Evolutionary conservation across 495 filamentous ascomycete genomes (phyloP).

Genomic region (Pyrenopolyporus hunteri): DNA sequence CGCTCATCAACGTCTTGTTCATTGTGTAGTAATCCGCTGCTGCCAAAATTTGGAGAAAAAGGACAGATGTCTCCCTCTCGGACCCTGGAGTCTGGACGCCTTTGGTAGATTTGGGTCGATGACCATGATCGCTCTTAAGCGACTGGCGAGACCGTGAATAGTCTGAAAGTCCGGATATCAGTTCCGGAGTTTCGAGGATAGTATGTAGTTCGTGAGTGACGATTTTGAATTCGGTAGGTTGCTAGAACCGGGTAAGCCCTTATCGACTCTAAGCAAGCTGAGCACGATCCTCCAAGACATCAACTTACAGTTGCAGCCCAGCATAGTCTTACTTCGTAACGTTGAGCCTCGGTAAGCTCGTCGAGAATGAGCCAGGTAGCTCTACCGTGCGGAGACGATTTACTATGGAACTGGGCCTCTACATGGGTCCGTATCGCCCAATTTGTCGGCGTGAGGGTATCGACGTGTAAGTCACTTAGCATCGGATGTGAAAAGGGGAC

Average conservation of each 20-base stretch:
- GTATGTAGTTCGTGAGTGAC: constrained; percentile 63
- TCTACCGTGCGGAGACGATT: constrained; percentile 58
- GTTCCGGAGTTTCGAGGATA: constrained; percentile 63
- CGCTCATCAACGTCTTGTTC: constrained; percentile 74
- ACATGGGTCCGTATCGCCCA: constrained; percentile 65
- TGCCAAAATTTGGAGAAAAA: constrained; percentile 80
- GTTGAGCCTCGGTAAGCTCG: constrained; percentile 69
- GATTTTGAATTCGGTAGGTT: constrained; percentile 84
- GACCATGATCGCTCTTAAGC: constrained; percentile 3
- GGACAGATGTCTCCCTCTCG: constrained; percentile 56
- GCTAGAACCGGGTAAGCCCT: constrained; percentile 56
- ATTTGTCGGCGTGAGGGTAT: constrained; percentile 63
- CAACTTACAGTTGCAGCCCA: constrained; percentile 87
- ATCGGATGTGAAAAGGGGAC: constrained; percentile 62
- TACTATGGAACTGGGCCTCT: constrained; percentile 68
- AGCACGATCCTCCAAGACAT: constrained; percentile 3
- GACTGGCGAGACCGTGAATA: constrained; percentile 64
- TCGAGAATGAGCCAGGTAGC: constrained; percentile 86
- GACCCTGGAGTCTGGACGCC: constrained; percentile 1
- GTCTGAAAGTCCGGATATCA: constrained; percentile 67
- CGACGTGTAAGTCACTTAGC: constrained; percentile 69
- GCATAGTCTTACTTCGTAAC: constrained; percentile 93
- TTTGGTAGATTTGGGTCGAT: constrained; percentile 5
- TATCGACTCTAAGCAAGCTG: neutral
- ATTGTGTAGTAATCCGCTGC: constrained; percentile 83